Evolutionary conservation across 768 basidiomycete genomes (phyloP), one percentile per base, ranked within the genome.

Genomic region (Chalciporus chontae): DNA sequence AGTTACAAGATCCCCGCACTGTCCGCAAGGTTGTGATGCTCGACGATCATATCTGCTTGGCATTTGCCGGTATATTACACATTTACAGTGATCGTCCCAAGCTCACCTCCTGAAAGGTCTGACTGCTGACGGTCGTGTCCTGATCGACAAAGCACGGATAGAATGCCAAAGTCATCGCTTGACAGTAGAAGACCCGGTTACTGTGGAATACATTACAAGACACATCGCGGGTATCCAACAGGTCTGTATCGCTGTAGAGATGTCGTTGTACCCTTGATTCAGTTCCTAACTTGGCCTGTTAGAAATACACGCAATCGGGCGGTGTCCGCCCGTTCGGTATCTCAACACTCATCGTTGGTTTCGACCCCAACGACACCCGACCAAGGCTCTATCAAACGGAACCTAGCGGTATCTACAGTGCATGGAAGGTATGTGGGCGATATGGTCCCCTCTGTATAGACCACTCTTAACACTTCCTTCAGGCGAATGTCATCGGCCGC

Each of bases 151-250:
- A 69, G 96, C 96, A 13, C 85, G 96, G 54, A 84, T 92, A 67
- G 96, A 99, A 76, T 98, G 96, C 64, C 96, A 98, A 68, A 92
- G 87, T 48, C 94, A 99, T 73, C 85, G 96, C 17, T 73, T 98
- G 51, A 97, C 94, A 0, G 96, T 97, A 29, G 96, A 98, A 66
- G 96, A 98, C 67, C 96, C 96, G 11, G 96, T 96, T 44, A 93
- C 90, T 15, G 89, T 99, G 24, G 96, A 99, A 69, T 99, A 98
- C 65, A 97, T 99, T 62, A 96, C 96, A 24, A 84, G 95, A 66
- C 89, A 96, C 71, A 88, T 99, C 65, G 96, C 96, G 47, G 92
- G 94, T n/a, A 92, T 98, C 56, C 95, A 99, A 71, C 96, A 99
- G 80, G 95, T 93, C 47, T 31, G 77, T 44, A 10, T 44, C 10